Base-by-base conservation (phyloP, 495 filamentous ascomycete species). In the Lepraria neglecta region DNA sequence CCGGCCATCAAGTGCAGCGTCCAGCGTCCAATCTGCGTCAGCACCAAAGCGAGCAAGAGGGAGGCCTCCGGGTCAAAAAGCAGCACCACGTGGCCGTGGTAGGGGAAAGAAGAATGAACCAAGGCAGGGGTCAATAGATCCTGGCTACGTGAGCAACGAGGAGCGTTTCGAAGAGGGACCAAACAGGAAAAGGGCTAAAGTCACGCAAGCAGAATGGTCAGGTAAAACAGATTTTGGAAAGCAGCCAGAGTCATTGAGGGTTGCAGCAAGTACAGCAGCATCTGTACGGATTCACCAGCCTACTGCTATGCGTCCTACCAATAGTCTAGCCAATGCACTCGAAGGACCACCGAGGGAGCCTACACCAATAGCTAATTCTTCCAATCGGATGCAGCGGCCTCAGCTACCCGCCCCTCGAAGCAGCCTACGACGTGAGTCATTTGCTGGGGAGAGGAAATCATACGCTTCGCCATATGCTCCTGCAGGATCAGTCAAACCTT, bases 261-360 rank as follows among this genome's bases (percentile, higher is more conserved):
- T 95, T 12, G 85, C 87, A 64, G 91, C 91, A 21, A 94, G 89
- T 70, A 92, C 90, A 17, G 84, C 91, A 35, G 89, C 89, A 19
- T 95, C 91, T 9, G 79, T 96, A 60, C 88, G 91, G n/a, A 84
- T 87, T 47, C 87, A 95, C 72, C 82, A 89, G 58, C 91, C 91
- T 9, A 82, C 88, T 35, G 80, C 85, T 9, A 72, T 82, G 21
- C 82, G 82, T 35, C 81, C 81, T 44, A 77, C 78, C 6, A 68
- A 66, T 0, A 70, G 77, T 44, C 60, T 76, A 64, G 64, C 69
- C 24, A 78, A 75, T 35, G 82, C 87, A 45, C 68, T 85, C n/a
- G 88, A 94, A 67, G 88, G 90, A 63, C 78, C 86, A 28, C 84
- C 90, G 58, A 83, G 91, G 24, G 89, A 85, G 9, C 91, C 91